phyloP scores from a whole-genome alignment of 805 yeast genomes.

The Komagataella populi region DNA sequence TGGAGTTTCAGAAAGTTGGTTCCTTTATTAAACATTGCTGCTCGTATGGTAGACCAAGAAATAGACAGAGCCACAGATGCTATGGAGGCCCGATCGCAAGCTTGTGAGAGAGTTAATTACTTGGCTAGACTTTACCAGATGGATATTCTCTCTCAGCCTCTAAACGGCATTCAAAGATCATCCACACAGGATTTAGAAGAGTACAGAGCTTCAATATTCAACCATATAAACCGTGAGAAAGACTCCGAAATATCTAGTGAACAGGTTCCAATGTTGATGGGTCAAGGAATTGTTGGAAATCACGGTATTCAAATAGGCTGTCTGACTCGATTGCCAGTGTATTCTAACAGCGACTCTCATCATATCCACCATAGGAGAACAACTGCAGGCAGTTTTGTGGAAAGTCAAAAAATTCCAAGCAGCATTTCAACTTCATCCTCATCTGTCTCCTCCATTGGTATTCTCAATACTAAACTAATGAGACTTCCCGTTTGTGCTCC shows the following conservation, averaged over 20 bases:
- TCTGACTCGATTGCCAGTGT: constrained; percentile 18
- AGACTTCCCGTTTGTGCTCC: constrained; percentile 4
- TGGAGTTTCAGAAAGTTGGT: not conserved
- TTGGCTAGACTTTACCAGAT: not conserved
- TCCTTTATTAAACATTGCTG: not conserved
- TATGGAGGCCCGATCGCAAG: not conserved
- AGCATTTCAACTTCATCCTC: not conserved
- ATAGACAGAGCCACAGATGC: not conserved
- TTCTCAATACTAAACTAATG: not conserved
- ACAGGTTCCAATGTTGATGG: constrained; percentile 10
- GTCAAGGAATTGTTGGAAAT: constrained; percentile 20
- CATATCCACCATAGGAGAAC: constrained; percentile 4
- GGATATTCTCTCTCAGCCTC: not conserved
- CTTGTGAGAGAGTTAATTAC: not conserved
- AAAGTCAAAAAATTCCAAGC: constrained; percentile 1
- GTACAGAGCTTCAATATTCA: constrained; percentile 2
- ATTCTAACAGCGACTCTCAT: constrained; percentile 8
- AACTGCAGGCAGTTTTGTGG: constrained; percentile 6
- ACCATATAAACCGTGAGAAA: not conserved
- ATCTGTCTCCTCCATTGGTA: not conserved
- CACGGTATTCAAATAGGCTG: constrained; percentile 18
- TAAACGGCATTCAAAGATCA: not conserved
- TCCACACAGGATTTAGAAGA: constrained; percentile 1
- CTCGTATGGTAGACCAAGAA: not conserved
- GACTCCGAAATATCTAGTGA: not conserved